Conservation (phyloP, 1,284 basidiomycete genomes). For the Apiotrichum brassicae region DNA sequence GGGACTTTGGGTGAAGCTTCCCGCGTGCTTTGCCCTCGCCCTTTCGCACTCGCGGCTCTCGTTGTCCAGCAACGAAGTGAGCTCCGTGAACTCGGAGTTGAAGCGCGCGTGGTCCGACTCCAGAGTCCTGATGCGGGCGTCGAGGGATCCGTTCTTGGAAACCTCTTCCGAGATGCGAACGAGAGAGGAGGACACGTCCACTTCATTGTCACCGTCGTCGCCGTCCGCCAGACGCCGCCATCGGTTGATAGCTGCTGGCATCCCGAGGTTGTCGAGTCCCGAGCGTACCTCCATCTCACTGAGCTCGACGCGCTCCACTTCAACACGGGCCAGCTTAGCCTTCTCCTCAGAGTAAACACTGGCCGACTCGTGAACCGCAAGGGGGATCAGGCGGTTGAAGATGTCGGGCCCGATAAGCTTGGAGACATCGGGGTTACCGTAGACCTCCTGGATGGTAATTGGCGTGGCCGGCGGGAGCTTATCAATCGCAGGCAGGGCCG, state of each 20-base stretch:
- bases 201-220: constrained; percentile 48
- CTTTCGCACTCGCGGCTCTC: constrained; percentile 78
- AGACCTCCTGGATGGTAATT: constrained; percentile 89
- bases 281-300: constrained; percentile 76
- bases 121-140: constrained; percentile 56
- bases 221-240: constrained; percentile 74
- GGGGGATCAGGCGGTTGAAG: constrained; percentile 79
- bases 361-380: constrained; percentile 93
- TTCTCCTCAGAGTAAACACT: constrained; percentile 98
- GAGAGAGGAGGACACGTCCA: constrained; percentile 63
- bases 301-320: constrained; percentile 78
- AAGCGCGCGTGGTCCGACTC: constrained; percentile 59
- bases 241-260: constrained; percentile 67
- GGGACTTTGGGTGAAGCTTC: constrained; percentile 85
- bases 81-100: constrained; percentile 56
- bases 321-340: constrained; percentile 85
- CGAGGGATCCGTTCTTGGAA: constrained; percentile 53
- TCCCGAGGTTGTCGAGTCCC: constrained; percentile 72
- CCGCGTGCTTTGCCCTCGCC: constrained; percentile 75
- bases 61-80: constrained; percentile 61
- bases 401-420: constrained; percentile 90
- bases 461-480: constrained; percentile 71
- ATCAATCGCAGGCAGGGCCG: constrained; percentile 73
- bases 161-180: constrained; percentile 73
- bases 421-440: constrained; percentile 83